Percentiles rank a stretch among this genome's conserved stretches.
Evolutionary conservation across 176 grass and related monocot genomes (phyloP).

Genomic region (Cenchrus fungigraminus): DNA sequence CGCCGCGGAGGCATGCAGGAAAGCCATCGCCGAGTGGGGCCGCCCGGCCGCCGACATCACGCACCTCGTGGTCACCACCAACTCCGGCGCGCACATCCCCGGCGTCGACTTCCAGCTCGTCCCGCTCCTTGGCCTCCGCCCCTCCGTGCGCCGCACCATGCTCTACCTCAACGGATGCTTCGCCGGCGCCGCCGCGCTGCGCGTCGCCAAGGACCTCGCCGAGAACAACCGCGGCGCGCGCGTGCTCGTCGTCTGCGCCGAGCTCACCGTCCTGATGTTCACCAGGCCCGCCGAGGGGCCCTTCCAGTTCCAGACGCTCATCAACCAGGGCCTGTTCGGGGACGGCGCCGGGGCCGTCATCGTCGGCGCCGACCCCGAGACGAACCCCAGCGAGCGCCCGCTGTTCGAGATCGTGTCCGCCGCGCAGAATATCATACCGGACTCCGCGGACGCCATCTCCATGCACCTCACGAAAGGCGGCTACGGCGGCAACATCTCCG

Average conservation of each 20-base stretch:
- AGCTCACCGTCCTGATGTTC: constrained; percentile 55
- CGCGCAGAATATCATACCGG: constrained; percentile 41
- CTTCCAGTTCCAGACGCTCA: constrained; percentile 28
- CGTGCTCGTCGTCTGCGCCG: constrained; percentile 59
- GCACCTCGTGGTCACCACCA: constrained; percentile 65
- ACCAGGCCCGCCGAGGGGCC: constrained; percentile 29
- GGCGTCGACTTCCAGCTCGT: constrained; percentile 53
- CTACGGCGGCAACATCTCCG: constrained; percentile 24
- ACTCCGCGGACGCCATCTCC: constrained; percentile 43
- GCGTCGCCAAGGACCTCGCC: constrained; percentile 67
- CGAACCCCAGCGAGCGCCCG: constrained; percentile 34
- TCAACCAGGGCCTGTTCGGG: constrained; percentile 58
- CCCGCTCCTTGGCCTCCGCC: constrained; percentile 56
- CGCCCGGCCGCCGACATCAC: constrained; percentile 56
- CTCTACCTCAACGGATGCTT: constrained; percentile 51
- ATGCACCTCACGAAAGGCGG: constrained; percentile 44
- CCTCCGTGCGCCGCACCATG: constrained; percentile 44
- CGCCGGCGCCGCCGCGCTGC: constrained; percentile 49
- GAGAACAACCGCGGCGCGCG: constrained; percentile 67
- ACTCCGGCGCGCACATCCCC: constrained; percentile 57
- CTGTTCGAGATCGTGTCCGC: constrained; percentile 66
- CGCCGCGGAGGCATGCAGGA: constrained; percentile 35
- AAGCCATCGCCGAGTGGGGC: constrained; percentile 73
- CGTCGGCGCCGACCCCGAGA: constrained; percentile 52
- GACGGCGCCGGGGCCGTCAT: constrained; percentile 48